Base-by-base conservation (phyloP, 1,284 basidiomycete species). In the Sanguinoderma infundibulare region DNA sequence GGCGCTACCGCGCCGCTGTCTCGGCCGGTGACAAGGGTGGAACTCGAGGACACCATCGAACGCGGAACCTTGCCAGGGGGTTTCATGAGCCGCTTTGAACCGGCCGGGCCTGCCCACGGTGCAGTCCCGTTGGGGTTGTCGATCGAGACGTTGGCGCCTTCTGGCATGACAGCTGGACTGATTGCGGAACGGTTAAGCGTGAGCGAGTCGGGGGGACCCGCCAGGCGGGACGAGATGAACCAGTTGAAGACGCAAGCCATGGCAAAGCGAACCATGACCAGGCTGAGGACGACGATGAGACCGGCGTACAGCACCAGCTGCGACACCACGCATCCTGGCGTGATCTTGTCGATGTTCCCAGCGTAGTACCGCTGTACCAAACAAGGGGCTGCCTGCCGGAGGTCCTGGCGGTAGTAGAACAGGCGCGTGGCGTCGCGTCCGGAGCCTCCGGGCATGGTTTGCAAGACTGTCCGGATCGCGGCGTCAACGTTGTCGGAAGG, bases 231-330 rank as follows among this genome's bases (percentile, higher is more conserved):
- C 7, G 93, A 95, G 62, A 99, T 79, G 80, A 96, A 97, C 96
- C 96, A 99, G 70, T 87, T 95, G 84, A 98, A 99, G 63, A 96
- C 78, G 73, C 95, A 93, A 2, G 98, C 98, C 97, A 99, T 98
- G 69, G 86, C 78, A 78, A 99, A 99, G 47, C 97, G 94, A 38
- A 93, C 87, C 62, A 98, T 76, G 47, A 99, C 94, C 63, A 99
- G 88, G 40, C 85, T 86, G 60, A 99, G 86, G 72, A 99, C 96
- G 77, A 98, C 88, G 70, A 95, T 86, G 54, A 99, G 85, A 58
- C 96, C 96, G 32, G 89, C 81, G 76, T 98, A 99, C 55, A 99
- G 89, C 74, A 99, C 88, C 36, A 99, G 82, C 52, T 89, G 84
- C 17, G 95, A 92, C 53, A 95, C 89, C 76, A 98, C 97, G 77